Base-by-base conservation (phyloP, 1,139 yeast genomes). In the Kazachstania sp. region DNA sequence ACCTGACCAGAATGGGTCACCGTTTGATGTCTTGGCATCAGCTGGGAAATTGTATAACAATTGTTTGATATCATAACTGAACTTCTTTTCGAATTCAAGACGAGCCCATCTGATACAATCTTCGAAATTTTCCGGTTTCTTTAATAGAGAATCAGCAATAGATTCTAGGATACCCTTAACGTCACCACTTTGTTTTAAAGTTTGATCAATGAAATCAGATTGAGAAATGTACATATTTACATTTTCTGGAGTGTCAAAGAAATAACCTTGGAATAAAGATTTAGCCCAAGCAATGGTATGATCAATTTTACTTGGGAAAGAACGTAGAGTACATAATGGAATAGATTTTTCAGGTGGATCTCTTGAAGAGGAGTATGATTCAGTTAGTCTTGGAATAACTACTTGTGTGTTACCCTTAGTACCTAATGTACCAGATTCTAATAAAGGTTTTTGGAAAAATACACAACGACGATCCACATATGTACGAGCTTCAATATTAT, bases 241-340 rank as follows among this genome's bases (percentile, higher is more conserved):
- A 59, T 88, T 87, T 68, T 87, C 96, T 26, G 96, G 94, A 28
- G 90, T 78, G 53, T 92, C 96, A 38, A 81, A 75, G 67, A 92
- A 92, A 64, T 81, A 86, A n/a, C 94, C 96, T 72, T 86, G 95
- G 75, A 92, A 92, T 61, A 88, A 74, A 20, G 90, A 82, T 71
- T 94, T 92, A 23, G 97, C 95, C 99, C 99, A 92, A 13, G 98
- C 97, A 70, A 92, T 92, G 1, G 99, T 94, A 64, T 92, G 99
- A 64, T 92, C 99, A 60, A 92, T 92, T 69, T 90, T 92, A 68
- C 88, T 87, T 49, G 99, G 99, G 81, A 92, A 92, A 7, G 95
- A 86, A 69, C 97, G 81, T 63, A 92, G 75, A 8, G 99, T 92
- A 76, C 99, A 92, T 63, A 92, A 76, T 35, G 99, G 99, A 62